These are phyloP conservation scores for Roridomyces roridus DNA, from an alignment of 768 basidiomycete genomes.

Conservation along the genomic window DNA sequence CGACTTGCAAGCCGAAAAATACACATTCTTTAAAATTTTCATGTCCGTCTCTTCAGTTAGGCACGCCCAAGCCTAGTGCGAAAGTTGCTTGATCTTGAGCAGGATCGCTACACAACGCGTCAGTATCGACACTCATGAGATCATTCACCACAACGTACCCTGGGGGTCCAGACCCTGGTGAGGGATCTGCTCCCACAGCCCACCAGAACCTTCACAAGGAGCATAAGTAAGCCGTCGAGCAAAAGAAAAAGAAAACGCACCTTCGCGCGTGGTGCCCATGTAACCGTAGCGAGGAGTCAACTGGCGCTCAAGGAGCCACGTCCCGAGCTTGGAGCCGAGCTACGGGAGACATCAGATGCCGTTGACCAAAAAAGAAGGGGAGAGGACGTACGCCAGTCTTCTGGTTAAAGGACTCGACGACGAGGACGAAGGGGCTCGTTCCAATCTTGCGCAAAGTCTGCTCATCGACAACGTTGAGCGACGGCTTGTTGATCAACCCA, in stretches of 20 bases:
- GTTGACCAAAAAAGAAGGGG: background rate
- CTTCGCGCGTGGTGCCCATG: slow-evolving; percentile 81
- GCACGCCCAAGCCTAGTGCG: slow-evolving; percentile 28
- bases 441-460: slow-evolving; percentile 78
- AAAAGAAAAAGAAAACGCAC: slow-evolving; percentile 33
- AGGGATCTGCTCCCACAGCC: slow-evolving; percentile 85
- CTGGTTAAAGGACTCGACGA: slow-evolving; percentile 87
- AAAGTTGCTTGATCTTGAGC: slow-evolving; percentile 53
- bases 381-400: slow-evolving; percentile 73
- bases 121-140: background rate
- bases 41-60: background rate
- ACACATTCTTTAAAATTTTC: background rate
- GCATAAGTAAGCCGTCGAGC: slow-evolving; percentile 29
- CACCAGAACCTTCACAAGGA: slow-evolving; percentile 55
- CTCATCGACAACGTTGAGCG: slow-evolving; percentile 85
- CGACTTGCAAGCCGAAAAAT: background rate
- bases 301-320: slow-evolving; percentile 83
- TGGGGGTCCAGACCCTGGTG: slow-evolving; percentile 82
- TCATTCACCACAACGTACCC: slow-evolving; percentile 59
- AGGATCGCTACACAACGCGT: slow-evolving; percentile 48
- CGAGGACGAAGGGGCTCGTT: slow-evolving; percentile 75
- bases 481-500: slow-evolving; percentile 87
- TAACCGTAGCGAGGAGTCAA: slow-evolving; percentile 84
- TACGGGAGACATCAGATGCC: slow-evolving; percentile 24
- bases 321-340: slow-evolving; percentile 85